Evolutionary conservation across 2,329 filamentous ascomycete genomes (phyloP), one percentile per base, ranked within the genome.

Genomic region (Cadophora sp.): DNA sequence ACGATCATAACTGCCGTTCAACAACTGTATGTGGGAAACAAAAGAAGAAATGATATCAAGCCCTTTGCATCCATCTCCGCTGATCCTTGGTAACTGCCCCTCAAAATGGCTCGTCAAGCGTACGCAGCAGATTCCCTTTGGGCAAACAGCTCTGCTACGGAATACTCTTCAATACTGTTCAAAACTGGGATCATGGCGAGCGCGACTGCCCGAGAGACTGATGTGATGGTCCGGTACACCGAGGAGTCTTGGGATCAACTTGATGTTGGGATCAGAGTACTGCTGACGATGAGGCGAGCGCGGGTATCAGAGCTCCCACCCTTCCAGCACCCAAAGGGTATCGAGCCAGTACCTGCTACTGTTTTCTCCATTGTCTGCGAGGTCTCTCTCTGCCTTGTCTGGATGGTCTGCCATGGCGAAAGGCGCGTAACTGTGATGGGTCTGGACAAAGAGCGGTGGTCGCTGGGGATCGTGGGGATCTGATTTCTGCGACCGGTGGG

Each of bases 1-100:
- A 66, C 53, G 62, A 20, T 64, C 67, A 69, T 66, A 66, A 59
- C 36, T 65, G 43, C 50, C 45, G 62, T 18, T 56, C 47, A 53
- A 65, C 51, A 60, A 9, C 30, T 53, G 51, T 43, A 55, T 33
- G 55, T 27, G 33, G 22, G 30, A 41, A 64, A 53, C 7, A 33
- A 39, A 24, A 36, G 13, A 50, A 13, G 30, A 55, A 27, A 43
- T 14, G 36, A 27, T 30, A 39, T 8, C 16, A 51, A 50, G n/a
- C 22, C 59, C 33, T n/a, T 14, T 7, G 20, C 13, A 18, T 24
- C 20, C n/a, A n/a, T n/a, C 55, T 39, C 36, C 36, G n/a, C 33
- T 2, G 14, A 1, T 13, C 20, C 20, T 27, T 58, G 33, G 9
- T 41, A 20, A 22, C 4, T 9, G 36, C 5, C 5, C 9, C 27